These are phyloP conservation scores for Isoetes taiwanensis DNA, from an alignment of 75 land plant genomes.

Conservation along the genomic window DNA sequence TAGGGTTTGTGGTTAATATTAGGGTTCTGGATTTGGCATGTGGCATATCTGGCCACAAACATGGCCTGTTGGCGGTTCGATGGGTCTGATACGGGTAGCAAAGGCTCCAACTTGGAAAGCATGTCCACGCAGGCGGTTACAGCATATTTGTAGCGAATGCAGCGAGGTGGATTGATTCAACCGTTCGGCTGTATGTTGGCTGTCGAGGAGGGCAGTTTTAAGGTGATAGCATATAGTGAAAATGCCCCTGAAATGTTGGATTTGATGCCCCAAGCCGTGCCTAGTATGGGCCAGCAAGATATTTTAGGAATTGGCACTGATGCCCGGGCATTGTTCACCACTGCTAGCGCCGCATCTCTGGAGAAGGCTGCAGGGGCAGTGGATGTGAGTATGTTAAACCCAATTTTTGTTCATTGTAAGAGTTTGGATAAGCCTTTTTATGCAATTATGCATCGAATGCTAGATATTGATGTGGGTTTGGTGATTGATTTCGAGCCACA, in stretches of 20 bases:
- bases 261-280: slow-evolving; percentile 55
- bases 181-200: slow-evolving; percentile 74
- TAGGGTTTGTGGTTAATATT: no score
- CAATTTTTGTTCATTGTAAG: slow-evolving; percentile 64
- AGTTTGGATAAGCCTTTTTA: slow-evolving; percentile 70
- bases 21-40: no score
- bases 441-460: slow-evolving; percentile 63
- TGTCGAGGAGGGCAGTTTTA: slow-evolving; percentile 59
- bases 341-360: slow-evolving; percentile 49
- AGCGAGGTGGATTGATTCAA: slow-evolving; percentile 57
- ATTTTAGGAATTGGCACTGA: slow-evolving; percentile 52
- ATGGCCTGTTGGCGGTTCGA: no score
- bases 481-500: slow-evolving; percentile 75
- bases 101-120: no score
- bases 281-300: slow-evolving; percentile 47
- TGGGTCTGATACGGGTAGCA: no score
- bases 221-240: slow-evolving; percentile 61
- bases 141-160: slow-evolving; percentile 61
- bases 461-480: slow-evolving; percentile 56
- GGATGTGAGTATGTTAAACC: slow-evolving; percentile 68
- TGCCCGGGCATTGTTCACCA: slow-evolving; percentile 35
- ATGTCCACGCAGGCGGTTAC: slow-evolving; percentile 31
- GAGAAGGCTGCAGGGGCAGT: slow-evolving; percentile 45
- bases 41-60: no score
- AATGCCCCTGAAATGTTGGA: slow-evolving; percentile 75